Base-by-base conservation (phyloP, 2,329 filamentous ascomycete species). In the Colletotrichum tabaci region DNA sequence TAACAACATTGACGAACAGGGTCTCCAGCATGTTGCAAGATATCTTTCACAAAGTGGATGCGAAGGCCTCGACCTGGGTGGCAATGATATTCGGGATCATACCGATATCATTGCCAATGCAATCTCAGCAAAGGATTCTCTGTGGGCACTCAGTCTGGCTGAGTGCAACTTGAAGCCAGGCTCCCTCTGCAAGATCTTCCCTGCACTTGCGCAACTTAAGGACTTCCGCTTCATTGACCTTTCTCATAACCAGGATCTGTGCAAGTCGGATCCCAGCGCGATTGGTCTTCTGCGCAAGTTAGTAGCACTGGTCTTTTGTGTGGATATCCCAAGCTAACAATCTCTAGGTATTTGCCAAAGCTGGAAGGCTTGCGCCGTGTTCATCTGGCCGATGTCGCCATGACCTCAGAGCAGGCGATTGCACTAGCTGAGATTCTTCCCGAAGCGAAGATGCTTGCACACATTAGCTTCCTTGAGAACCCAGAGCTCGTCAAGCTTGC, bases 141-240 rank as follows among this genome's bases (percentile, higher is more conserved):
- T 97, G 2, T 96, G 92, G 88, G 95, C 94, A 0, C 84, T 99
- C 62, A 96, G 94, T 80, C 82, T 99, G 73, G 94, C 95, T 1
- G 92, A 95, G 76, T 98, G 95, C 82, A 94, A 94, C 68, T 85
- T 99, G 66, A 90, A 88, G 5, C 92, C 94, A 0, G 86, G 89
- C 0, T 91, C 92, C 13, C 84, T 98, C 26, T 92, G 89, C 80
- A 89, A 90, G 65, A 85, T 98, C 15, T 87, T 98, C 61, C 94
- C 94, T 5, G 90, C 90, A 8, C 83, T 98, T 65, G 86, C 88
- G 35, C 90, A 87, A 74, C 84, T 98, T 67, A 87, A 87, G 2
- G 89, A 92, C 74, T 92, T 98, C 78, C 91, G 93, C 23, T 98
- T 98, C 79, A 90, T 99, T 71, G 96, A 98, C 79, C 85, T 99